Evolutionary conservation across 2,329 filamentous ascomycete genomes (phyloP).

Genomic region (Cladosporium austrohemisphaericum): DNA sequence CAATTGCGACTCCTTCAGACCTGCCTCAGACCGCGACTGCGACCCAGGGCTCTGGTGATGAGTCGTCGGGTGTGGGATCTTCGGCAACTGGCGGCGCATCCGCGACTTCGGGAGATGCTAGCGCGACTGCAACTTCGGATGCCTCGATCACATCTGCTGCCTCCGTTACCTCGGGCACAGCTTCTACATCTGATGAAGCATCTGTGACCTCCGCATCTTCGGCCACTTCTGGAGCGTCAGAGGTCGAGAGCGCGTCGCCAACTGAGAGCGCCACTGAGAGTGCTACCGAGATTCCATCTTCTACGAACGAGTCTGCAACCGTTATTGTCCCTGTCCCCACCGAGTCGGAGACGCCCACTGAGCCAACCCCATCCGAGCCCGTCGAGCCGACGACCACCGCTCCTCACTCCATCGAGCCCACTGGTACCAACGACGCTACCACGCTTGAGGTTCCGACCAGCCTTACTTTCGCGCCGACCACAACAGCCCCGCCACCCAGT

Average conservation of each 20-base stretch:
- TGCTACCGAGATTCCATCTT: not conserved
- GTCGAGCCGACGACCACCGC: too few species aligned
- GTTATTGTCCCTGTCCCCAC: slow-evolving; percentile 15
- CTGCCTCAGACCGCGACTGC: not conserved
- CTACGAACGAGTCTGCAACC: slow-evolving; percentile 2
- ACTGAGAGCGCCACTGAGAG: slow-evolving; percentile 14
- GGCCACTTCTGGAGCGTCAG: slow-evolving; percentile 1
- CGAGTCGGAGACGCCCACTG: slow-evolving; percentile 18
- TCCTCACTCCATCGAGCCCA: slow-evolving; percentile 43
- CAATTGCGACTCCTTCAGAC: not conserved
- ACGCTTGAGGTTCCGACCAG: slow-evolving; percentile 56
- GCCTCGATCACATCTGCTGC: not conserved
- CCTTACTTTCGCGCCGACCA: slow-evolving; percentile 51
- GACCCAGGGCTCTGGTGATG: slow-evolving; percentile 2
- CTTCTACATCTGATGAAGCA: slow-evolving; percentile 9
- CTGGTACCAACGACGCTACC: slow-evolving; percentile 45
- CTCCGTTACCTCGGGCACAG: slow-evolving; percentile 1
- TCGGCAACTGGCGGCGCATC: not conserved
- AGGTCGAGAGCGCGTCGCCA: slow-evolving; percentile 15
- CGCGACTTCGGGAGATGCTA: not conserved
- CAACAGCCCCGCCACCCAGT: slow-evolving; percentile 1
- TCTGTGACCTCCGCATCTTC: not conserved
- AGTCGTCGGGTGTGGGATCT: slow-evolving; percentile 1
- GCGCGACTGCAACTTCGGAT: slow-evolving; percentile 4
- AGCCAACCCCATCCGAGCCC: slow-evolving; percentile 18